A percentile compares a stretch with the other conserved stretches of the same genome.
phyloP scores from a whole-genome alignment of 1,284 basidiomycete genomes.

The Entoloma clypeatum region DNA sequence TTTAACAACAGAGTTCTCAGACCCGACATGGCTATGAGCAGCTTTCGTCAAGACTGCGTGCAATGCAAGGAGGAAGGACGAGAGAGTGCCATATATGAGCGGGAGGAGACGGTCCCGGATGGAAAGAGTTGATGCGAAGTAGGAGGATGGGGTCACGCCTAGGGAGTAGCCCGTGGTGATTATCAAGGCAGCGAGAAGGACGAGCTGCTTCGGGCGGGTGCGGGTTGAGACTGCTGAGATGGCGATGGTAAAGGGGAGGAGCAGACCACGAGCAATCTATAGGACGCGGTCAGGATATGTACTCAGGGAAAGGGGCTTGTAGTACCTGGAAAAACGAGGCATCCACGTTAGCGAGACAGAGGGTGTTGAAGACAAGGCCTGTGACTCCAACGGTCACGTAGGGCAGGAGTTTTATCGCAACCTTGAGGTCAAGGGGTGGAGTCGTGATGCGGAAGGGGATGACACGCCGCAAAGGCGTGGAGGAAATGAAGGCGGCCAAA shows the following conservation, averaged over 20 bases:
- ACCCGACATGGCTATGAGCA: constrained; percentile 45
- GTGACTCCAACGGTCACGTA: constrained; percentile 49
- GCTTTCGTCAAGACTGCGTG: constrained; percentile 58
- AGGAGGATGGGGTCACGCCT: constrained; percentile 38
- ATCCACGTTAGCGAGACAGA: constrained; percentile 58
- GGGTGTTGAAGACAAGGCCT: constrained; percentile 60
- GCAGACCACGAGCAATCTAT: constrained; percentile 65
- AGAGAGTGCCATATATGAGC: constrained; percentile 52
- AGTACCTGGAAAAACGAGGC: constrained; percentile 48
- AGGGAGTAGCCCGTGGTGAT: constrained; percentile 52
- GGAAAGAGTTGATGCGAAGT: constrained; percentile 17
- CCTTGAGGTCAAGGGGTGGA: constrained; percentile 38
- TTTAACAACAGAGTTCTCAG: constrained; percentile 42
- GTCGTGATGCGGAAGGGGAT: constrained; percentile 34
- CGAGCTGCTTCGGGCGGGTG: constrained; percentile 35
- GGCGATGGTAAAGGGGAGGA: constrained; percentile 58
- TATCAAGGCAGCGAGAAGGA: constrained; percentile 43
- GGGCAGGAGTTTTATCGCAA: constrained; percentile 42
- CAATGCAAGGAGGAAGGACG: constrained; percentile 53
- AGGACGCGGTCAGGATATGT: neutral
- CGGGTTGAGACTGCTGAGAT: constrained; percentile 41
- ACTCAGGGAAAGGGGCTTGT: neutral
- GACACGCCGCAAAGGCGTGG: constrained; percentile 10
- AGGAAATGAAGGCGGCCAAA: constrained; percentile 34
- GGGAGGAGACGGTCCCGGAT: constrained; percentile 37